Evolutionary conservation across 2,329 filamentous ascomycete genomes (phyloP), one percentile per base, ranked within the genome.

Genomic region (Beauveria caledonica): DNA sequence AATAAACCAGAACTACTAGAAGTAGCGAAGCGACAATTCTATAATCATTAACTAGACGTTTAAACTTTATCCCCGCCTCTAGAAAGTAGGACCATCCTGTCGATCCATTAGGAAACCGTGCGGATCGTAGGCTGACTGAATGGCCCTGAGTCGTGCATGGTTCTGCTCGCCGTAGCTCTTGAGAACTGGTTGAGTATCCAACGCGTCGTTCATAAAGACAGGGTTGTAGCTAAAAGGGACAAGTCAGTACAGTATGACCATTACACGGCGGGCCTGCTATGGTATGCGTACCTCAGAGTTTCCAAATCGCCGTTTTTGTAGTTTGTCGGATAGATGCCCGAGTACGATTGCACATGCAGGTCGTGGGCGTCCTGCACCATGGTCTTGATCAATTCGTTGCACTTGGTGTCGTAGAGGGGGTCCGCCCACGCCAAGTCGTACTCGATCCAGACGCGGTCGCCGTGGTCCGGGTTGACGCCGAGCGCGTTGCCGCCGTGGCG

Each of bases 381-480:
- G 15, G 56, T 51, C 13, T 21, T 33, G 13, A 66, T 27, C 25
- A 58, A 66, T 5, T 55, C 11, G 1, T 62, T 62, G 36, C 66
- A 67, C 11, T 29, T 10, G 1, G 50, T 25, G 53, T 71, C 69
- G 21, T 64, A 67, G 10, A 62, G 15, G 1, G 58, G 53, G 21
- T 59, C 64, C 3, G 65, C 40, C 69, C 69, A 70, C 8, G 67
- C 64, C 13, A 67, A 46, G 9, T 68, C 69, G 66, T 71, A 74
- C 36, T 68, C 65, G 58, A 70, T 66, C 75, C 68, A 71, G 15
- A 70, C 62, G 8, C 66, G 64, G 51, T 71, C 69, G 15, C 69
- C 68, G 11, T 64, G 48, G 3, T 63, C 60, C 2, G 68, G 64
- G 17, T 61, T 60, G 8, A 71, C 53, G 19, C 64, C 63, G n/a